Conservation (phyloP, 2,329 filamentous ascomycete species). For the Diaporthe humulicola region DNA sequence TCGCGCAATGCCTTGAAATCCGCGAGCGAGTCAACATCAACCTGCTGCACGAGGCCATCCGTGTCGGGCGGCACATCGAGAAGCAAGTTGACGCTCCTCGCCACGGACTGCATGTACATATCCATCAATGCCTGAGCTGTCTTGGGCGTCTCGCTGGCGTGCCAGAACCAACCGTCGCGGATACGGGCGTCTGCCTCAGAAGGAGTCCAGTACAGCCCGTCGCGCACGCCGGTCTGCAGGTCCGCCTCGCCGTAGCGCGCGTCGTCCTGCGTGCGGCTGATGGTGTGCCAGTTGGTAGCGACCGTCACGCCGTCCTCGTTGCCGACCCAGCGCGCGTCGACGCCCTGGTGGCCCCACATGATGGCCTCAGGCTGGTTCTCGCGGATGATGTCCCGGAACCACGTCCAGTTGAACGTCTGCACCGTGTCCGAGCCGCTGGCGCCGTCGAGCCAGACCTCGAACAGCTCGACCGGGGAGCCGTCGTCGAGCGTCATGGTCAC, state of each 20-base stretch:
- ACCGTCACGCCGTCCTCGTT: slow-evolving; percentile 48
- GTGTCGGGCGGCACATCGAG: slow-evolving; percentile 47
- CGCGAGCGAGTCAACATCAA: slow-evolving; percentile 42
- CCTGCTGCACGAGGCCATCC: slow-evolving; percentile 42
- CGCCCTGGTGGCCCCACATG: slow-evolving; percentile 50
- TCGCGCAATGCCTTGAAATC: slow-evolving; percentile 44
- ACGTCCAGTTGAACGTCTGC: slow-evolving; percentile 49
- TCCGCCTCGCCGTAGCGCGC: slow-evolving; percentile 44
- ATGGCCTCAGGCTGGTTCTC: slow-evolving; percentile 45
- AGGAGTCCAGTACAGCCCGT: slow-evolving; percentile 48
- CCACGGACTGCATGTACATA: slow-evolving; percentile 47
- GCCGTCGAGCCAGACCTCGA: slow-evolving; percentile 51
- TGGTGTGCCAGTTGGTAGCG: slow-evolving; percentile 48
- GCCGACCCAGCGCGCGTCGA: slow-evolving; percentile 50
- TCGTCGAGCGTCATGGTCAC: slow-evolving; percentile 43
- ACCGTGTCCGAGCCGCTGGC: slow-evolving; percentile 48
- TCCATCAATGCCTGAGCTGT: slow-evolving; percentile 43
- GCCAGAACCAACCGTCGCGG: slow-evolving; percentile 48
- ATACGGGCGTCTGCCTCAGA: slow-evolving; percentile 47
- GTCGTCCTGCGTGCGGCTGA: slow-evolving; percentile 48
- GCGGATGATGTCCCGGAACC: slow-evolving; percentile 49
- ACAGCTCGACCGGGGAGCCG: slow-evolving; percentile 43
- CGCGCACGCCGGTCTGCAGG: slow-evolving; percentile 44
- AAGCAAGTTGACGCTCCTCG: slow-evolving; percentile 45
- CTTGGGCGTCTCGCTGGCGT: slow-evolving; percentile 45